Percentiles rank a stretch among this genome's conserved stretches.
These are phyloP conservation scores for Fusarium sp. DNA, from an alignment of 2,329 filamentous ascomycete species.

Conservation along the genomic window DNA sequence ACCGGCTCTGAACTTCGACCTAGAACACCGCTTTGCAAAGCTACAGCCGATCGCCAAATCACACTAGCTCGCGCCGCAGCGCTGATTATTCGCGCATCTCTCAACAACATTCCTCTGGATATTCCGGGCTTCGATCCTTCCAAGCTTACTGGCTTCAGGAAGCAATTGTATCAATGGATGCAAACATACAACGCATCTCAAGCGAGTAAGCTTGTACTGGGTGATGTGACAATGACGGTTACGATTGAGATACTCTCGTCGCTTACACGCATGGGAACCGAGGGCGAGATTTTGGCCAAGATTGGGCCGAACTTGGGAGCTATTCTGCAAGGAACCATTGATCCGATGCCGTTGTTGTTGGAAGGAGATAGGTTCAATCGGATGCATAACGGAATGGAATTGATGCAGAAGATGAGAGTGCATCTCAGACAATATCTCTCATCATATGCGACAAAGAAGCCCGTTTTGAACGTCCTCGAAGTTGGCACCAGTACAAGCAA, in stretches of 20 bases:
- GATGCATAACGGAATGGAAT: background rate
- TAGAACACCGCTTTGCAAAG: background rate
- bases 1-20: background rate
- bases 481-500: background rate
- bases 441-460: background rate
- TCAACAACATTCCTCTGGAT: conserved; percentile 15
- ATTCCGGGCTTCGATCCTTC: conserved; percentile 1
- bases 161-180: conserved; percentile 10
- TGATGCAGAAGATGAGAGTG: background rate
- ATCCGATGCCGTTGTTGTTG: background rate
- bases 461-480: background rate
- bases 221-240: conserved; percentile 9
- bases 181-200: background rate
- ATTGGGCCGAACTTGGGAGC: conserved; percentile 14
- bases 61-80: conserved; percentile 14
- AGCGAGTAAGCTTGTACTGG: background rate
- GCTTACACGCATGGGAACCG: background rate
- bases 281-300: conserved; percentile 9
- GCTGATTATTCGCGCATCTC: conserved; percentile 13
- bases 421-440: conserved; percentile 11
- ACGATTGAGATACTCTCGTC: conserved; percentile 25
- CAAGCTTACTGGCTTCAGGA: background rate
- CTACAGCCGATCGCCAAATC: conserved; percentile 3
- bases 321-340: background rate
- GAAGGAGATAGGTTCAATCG: background rate